Evolutionary conservation across 306 rosid species (phyloP).

Genomic region (Cajanus cajan): DNA sequence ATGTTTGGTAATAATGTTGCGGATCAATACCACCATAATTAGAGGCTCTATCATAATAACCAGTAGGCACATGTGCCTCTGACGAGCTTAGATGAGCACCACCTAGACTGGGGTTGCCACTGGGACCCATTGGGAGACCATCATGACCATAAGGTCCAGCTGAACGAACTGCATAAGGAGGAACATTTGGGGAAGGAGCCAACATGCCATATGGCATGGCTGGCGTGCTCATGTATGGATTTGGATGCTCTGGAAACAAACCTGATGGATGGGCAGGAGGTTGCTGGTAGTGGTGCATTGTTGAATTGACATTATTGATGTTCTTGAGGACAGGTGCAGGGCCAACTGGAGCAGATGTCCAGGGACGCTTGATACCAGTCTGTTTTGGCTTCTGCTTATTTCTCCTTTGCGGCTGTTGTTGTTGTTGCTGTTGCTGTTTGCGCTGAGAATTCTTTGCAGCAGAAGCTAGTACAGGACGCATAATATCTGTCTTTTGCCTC

Average conservation of each 20-base stretch:
- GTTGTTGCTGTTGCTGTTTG: slow-evolving; percentile 21
- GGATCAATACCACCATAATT: slow-evolving; percentile 48
- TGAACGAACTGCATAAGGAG: slow-evolving; percentile 51
- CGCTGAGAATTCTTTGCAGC: slow-evolving; percentile 38
- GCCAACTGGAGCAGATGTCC: slow-evolving; percentile 37
- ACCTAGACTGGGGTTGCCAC: slow-evolving; percentile 45
- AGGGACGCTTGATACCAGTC: slow-evolving; percentile 53
- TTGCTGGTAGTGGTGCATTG: slow-evolving; percentile 44
- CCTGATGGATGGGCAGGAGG: slow-evolving; percentile 47
- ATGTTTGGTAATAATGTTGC: slow-evolving; percentile 48
- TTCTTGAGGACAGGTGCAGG: slow-evolving; percentile 33
- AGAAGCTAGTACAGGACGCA: slow-evolving; percentile 42
- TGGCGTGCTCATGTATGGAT: slow-evolving; percentile 43
- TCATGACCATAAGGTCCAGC: slow-evolving; percentile 51
- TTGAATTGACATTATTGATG: slow-evolving; percentile 33
- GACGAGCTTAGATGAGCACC: slow-evolving; percentile 50
- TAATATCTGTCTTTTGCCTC: slow-evolving; percentile 45
- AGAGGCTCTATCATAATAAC: slow-evolving; percentile 45
- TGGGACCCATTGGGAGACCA: slow-evolving; percentile 49
- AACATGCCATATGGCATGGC: slow-evolving; percentile 50
- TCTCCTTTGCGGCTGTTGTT: slow-evolving; percentile 29
- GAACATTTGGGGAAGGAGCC: slow-evolving; percentile 42
- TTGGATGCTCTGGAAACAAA: slow-evolving; percentile 50
- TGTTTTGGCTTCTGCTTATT: slow-evolving; percentile 24
- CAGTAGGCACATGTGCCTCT: slow-evolving; percentile 44